phyloP scores from a whole-genome alignment of 345 rosid species.

The Populus pruinosa region DNA sequence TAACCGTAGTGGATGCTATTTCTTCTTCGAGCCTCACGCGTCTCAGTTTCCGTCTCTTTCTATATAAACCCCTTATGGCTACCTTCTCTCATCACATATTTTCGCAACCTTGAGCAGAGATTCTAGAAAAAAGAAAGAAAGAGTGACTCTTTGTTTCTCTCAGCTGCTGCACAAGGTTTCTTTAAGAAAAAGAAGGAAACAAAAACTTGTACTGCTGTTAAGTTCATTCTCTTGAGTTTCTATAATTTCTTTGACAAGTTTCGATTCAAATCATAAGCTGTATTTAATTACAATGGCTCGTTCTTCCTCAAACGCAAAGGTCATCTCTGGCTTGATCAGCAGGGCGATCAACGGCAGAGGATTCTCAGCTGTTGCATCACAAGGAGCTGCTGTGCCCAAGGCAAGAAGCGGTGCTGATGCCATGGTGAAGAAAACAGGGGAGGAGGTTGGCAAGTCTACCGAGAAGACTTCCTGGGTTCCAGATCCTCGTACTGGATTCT shows the following conservation, averaged over 20 bases:
- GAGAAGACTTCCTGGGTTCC: conserved; percentile 72
- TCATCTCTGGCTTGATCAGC: conserved; percentile 8
- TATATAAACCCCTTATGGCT: conserved; percentile 14
- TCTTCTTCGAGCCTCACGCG: neutral
- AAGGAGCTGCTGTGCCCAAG: conserved; percentile 20
- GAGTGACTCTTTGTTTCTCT: neutral
- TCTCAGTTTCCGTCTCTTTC: neutral
- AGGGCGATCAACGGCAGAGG: conserved; percentile 14
- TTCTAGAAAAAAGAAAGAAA: neutral
- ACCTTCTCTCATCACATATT: neutral
- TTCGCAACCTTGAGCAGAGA: neutral
- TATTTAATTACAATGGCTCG: conserved; percentile 12
- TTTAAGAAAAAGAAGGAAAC: neutral
- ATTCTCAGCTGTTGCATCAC: conserved; percentile 10
- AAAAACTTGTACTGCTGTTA: conserved; percentile 5
- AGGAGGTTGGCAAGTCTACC: conserved; percentile 38
- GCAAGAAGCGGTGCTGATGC: conserved; percentile 16
- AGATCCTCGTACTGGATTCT: conserved; percentile 79
- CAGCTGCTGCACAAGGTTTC: conserved; percentile 5
- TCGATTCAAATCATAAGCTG: neutral
- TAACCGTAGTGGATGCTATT: neutral
- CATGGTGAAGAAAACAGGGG: conserved; percentile 46
- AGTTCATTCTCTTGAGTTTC: neutral
- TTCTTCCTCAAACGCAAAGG: conserved; percentile 18
- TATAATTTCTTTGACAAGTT: neutral